phyloP scores from a whole-genome alignment of 164 flowering plant genomes.

The Dillenia turbinata region DNA sequence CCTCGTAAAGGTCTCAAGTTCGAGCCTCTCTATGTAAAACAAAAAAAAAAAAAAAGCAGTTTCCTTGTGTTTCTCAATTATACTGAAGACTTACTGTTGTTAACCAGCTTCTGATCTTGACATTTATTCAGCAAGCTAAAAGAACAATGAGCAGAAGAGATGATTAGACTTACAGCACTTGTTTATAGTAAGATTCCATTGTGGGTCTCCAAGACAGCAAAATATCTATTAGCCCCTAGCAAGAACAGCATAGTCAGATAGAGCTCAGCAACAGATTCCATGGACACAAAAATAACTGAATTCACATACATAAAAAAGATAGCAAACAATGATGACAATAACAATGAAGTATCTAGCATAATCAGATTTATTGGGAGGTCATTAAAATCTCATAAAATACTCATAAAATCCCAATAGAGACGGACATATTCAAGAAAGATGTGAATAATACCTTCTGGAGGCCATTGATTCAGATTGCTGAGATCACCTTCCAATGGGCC shows the following conservation, averaged over 20 bases:
- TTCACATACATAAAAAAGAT: not conserved
- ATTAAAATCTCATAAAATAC: not conserved
- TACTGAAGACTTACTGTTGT: too few species aligned
- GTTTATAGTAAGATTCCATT: slow-evolving; percentile 58
- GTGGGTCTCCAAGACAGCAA: slow-evolving; percentile 66
- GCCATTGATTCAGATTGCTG: slow-evolving; percentile 67
- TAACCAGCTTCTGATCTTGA: too few species aligned
- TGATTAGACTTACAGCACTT: slow-evolving; percentile 47
- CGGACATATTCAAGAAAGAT: not conserved
- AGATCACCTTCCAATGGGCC: slow-evolving; percentile 47
- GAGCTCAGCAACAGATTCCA: slow-evolving; percentile 1
- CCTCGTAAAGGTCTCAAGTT: too few species aligned
- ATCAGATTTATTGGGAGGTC: not conserved
- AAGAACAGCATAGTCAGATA: slow-evolving; percentile 5
- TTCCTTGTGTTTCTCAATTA: too few species aligned
- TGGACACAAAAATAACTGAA: not conserved
- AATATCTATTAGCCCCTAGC: slow-evolving; percentile 34
- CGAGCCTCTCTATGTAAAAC: too few species aligned
- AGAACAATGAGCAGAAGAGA: too few species aligned
- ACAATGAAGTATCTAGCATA: not conserved
- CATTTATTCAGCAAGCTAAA: not conserved
- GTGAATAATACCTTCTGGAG: slow-evolving; percentile 53
- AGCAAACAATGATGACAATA: not conserved
- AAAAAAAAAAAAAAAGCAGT: too few species aligned
- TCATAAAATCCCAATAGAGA: not conserved